phyloP scores from a whole-genome alignment of 495 filamentous ascomycete genomes.

The Venustampulla echinocandica region DNA sequence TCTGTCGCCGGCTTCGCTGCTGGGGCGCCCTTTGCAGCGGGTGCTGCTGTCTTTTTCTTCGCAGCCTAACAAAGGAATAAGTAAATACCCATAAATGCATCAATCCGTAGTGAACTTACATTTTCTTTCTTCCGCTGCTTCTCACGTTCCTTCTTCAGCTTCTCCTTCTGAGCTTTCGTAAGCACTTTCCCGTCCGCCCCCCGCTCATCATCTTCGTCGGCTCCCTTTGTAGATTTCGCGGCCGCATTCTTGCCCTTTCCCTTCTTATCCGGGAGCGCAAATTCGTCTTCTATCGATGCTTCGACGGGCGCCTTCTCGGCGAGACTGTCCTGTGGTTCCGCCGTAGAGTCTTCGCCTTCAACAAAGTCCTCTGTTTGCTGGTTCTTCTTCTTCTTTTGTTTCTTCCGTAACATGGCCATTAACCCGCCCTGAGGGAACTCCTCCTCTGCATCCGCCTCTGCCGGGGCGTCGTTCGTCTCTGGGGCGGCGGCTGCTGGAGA shows the following conservation, averaged over 20 bases:
- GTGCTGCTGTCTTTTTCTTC: conserved; percentile 55
- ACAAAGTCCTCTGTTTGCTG: conserved; percentile 71
- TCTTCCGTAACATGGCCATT: conserved; percentile 82
- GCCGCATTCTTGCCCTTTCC: conserved; percentile 71
- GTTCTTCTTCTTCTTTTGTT: conserved; percentile 84
- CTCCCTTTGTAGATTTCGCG: conserved; percentile 36
- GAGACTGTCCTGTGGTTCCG: conserved; percentile 39
- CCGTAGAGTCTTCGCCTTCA: conserved; percentile 56
- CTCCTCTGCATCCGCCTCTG: conserved; percentile 38
- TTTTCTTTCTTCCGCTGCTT: conserved; percentile 93
- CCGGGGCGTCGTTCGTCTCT: conserved; percentile 36
- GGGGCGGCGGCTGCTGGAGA: conserved; percentile 35
- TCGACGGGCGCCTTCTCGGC: conserved; percentile 72
- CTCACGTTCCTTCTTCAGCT: conserved; percentile 88
- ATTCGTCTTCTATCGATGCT: conserved; percentile 78
- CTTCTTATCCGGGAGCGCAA: conserved; percentile 82
- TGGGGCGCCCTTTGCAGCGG: conserved; percentile 43
- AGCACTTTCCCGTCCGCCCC: conserved; percentile 58
- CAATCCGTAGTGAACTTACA: conserved; percentile 33
- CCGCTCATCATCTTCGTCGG: conserved; percentile 46
- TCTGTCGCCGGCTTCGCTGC: conserved; percentile 33
- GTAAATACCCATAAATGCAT: conserved; percentile 9
- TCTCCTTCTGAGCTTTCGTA: conserved; percentile 95
- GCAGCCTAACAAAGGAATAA: conserved; percentile 38
- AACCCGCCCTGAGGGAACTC: conserved; percentile 54